Evolutionary conservation across 2,329 filamentous ascomycete genomes (phyloP).

Genomic region (Diaporthe nobilis): DNA sequence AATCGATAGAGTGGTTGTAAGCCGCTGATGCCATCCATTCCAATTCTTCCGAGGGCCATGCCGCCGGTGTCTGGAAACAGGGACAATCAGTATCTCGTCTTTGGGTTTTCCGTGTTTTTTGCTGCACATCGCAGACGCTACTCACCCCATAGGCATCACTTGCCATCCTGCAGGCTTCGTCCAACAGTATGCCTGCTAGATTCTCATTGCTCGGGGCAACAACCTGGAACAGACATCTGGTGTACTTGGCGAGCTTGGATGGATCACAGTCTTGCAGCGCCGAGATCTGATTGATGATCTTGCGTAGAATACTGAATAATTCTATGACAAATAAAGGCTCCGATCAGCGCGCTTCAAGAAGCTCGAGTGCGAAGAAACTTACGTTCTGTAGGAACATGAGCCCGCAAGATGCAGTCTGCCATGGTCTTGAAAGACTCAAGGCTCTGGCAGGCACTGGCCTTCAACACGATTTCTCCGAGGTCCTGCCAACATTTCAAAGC

Average conservation of each 20-base stretch:
- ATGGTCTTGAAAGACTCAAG: slow-evolving; percentile 71
- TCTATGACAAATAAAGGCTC: slow-evolving; percentile 52
- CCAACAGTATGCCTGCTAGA: slow-evolving; percentile 71
- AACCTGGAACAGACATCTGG: slow-evolving; percentile 82
- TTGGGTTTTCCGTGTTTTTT: slow-evolving; percentile 39
- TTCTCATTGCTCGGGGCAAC: slow-evolving; percentile 70
- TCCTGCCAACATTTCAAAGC: slow-evolving; percentile 77
- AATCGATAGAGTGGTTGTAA: slow-evolving; percentile 80
- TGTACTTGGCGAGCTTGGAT: slow-evolving; percentile 78
- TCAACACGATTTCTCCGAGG: slow-evolving; percentile 71
- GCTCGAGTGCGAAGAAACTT: slow-evolving; percentile 38
- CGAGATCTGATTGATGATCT: slow-evolving; percentile 79
- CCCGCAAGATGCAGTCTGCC: slow-evolving; percentile 74
- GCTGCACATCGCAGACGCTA: slow-evolving; percentile 50
- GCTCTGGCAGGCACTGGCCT: slow-evolving; percentile 60
- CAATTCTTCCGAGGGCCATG: slow-evolving; percentile 77
- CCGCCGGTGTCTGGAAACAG: slow-evolving; percentile 30
- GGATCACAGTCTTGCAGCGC: slow-evolving; percentile 68
- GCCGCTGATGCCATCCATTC: slow-evolving; percentile 81
- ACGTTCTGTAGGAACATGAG: slow-evolving; percentile 66
- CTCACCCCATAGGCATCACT: slow-evolving; percentile 63
- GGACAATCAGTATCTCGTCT: not conserved
- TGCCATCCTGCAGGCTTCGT: slow-evolving; percentile 72
- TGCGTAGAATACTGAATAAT: slow-evolving; percentile 68
- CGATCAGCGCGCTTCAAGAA: not conserved